phyloP scores from a whole-genome alignment of 805 yeast genomes.

The Yarrowia yakushimensis region DNA sequence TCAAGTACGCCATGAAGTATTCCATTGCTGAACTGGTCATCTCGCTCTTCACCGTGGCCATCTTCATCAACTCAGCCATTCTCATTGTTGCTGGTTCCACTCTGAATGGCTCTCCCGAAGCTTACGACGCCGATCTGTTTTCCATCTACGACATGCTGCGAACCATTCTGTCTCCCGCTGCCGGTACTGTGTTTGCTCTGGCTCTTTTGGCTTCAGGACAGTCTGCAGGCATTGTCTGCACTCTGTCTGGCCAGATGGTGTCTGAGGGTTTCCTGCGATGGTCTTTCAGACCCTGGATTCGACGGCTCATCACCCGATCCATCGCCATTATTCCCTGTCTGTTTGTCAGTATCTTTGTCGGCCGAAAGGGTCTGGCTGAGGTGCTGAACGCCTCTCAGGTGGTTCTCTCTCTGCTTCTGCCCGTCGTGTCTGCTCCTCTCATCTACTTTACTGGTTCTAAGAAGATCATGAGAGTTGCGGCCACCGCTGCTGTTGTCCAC shows the following conservation, averaged over 20 bases:
- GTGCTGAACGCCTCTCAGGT: conserved; percentile 82
- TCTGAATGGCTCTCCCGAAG: conserved; percentile 54
- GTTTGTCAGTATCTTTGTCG: conserved; percentile 64
- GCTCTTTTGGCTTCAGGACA: conserved; percentile 91
- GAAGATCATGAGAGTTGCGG: conserved; percentile 52
- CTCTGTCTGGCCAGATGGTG: conserved; percentile 91
- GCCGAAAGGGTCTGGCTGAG: conserved; percentile 71
- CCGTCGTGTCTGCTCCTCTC: conserved; percentile 84
- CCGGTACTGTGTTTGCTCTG: conserved; percentile 83
- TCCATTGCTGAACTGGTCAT: conserved; percentile 80
- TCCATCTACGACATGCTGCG: conserved; percentile 72
- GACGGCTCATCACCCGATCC: conserved; percentile 75
- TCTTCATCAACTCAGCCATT: conserved; percentile 89
- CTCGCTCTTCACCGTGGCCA: conserved; percentile 79
- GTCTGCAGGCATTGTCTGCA: conserved; percentile 91
- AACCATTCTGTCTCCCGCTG: conserved; percentile 71
- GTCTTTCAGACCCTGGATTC: conserved; percentile 75
- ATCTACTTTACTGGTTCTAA: conserved; percentile 74
- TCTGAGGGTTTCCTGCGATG: conserved; percentile 84
- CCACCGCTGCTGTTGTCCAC: conserved; percentile 9
- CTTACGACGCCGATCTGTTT: conserved; percentile 75
- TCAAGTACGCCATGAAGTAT: conserved; percentile 71
- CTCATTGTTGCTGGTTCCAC: conserved; percentile 91
- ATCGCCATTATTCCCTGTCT: conserved; percentile 84
- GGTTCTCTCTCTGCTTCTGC: conserved; percentile 71